A percentile compares a stretch with the other conserved stretches of the same genome.
Conservation (phyloP, 1,284 basidiomycete genomes). For the Trichosporon coremiiforme region DNA sequence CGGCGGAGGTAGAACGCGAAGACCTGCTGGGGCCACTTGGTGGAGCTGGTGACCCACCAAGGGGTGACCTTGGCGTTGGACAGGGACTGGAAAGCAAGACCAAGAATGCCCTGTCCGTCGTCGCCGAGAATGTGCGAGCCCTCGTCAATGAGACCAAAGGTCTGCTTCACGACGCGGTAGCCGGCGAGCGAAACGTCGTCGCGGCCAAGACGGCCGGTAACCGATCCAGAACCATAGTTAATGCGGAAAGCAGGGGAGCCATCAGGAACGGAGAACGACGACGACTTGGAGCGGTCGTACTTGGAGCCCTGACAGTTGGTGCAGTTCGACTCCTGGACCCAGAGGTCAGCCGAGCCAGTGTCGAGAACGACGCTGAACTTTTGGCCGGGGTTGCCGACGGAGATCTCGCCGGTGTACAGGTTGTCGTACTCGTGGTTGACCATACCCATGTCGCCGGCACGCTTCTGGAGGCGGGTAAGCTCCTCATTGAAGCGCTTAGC, state of each 20-base stretch:
- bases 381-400: conserved; percentile 58
- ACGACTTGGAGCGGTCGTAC: conserved; percentile 29
- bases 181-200: conserved; percentile 81
- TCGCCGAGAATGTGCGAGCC: conserved; percentile 54
- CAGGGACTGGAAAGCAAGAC: conserved; percentile 58
- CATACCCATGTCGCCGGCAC: conserved; percentile 17
- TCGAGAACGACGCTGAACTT: conserved; percentile 63
- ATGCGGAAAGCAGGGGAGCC: conserved; percentile 40
- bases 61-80: conserved; percentile 58
- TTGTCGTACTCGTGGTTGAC: conserved; percentile 53
- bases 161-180: conserved; percentile 70
- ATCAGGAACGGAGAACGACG: conserved; percentile 34
- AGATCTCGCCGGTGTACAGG: conserved; percentile 52
- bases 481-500: conserved; percentile 28
- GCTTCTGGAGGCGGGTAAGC: conserved; percentile 11
- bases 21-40: conserved; percentile 66
- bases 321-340: conserved; percentile 50
- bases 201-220: conserved; percentile 67
- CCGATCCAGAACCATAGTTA: conserved; percentile 65
- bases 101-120: conserved; percentile 59
- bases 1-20: conserved; percentile 83
- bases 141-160: conserved; percentile 61
- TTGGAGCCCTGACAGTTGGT: conserved; percentile 31
- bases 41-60: conserved; percentile 61
- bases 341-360: conserved; percentile 64